Evolutionary conservation across 306 rosid species (phyloP).

Genomic region (Trifolium dubium): DNA sequence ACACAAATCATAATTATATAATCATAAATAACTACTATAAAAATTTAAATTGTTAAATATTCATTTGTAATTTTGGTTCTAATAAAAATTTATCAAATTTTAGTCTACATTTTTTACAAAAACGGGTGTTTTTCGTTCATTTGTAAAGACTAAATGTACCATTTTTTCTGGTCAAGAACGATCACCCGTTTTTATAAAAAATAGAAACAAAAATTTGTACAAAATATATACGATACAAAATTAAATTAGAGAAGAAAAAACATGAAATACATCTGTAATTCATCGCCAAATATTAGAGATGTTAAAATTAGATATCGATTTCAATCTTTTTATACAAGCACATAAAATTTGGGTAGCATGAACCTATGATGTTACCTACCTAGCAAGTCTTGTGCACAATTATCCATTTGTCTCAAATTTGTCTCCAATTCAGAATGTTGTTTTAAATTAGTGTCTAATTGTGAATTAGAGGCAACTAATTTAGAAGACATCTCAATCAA

Average conservation of each 20-base stretch:
- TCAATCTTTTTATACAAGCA: neutral
- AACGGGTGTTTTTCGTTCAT: too few relatives aligned
- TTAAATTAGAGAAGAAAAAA: neutral
- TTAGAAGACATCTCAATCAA: slow-evolving; percentile 58
- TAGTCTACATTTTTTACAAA: too few relatives aligned
- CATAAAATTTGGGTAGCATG: neutral
- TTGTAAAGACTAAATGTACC: too few relatives aligned
- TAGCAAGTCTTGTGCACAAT: slow-evolving; percentile 64
- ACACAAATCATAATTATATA: slow-evolving; percentile 5
- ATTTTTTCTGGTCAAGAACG: too few relatives aligned
- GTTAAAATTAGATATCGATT: neutral
- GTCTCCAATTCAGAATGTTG: slow-evolving; percentile 54
- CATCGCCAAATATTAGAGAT: neutral
- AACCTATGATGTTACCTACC: slow-evolving; percentile 48
- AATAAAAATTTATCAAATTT: too few relatives aligned
- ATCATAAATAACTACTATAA: neutral
- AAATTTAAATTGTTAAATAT: neutral
- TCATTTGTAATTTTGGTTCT: too few relatives aligned
- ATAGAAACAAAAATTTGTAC: too few relatives aligned
- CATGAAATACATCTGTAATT: neutral
- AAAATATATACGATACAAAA: too few relatives aligned
- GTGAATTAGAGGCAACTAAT: slow-evolving; percentile 45
- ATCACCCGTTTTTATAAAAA: too few relatives aligned
- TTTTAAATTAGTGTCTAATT: slow-evolving; percentile 55
- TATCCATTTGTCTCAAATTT: slow-evolving; percentile 63